Evolutionary conservation across 2,329 filamentous ascomycete species (phyloP).

Genomic region (Pseudocercospora crystallina): DNA sequence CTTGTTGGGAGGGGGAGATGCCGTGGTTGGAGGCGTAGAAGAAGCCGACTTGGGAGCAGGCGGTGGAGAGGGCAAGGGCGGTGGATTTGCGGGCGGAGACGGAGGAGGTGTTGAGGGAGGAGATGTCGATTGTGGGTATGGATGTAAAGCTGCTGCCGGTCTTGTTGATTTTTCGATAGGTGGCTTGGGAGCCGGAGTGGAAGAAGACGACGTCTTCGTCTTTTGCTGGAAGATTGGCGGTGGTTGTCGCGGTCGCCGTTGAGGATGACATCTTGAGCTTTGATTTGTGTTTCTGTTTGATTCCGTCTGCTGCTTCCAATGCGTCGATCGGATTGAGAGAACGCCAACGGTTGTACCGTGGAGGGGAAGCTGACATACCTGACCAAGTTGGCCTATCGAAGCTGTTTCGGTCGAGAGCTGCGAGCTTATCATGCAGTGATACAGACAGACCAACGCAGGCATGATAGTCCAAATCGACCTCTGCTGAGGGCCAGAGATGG

Average conservation of each 20-base stretch:
- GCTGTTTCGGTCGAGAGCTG: neutral
- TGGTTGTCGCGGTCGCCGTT: neutral
- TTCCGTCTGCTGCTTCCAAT: neutral
- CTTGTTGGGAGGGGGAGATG: conserved; percentile 31
- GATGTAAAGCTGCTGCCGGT: conserved; percentile 15
- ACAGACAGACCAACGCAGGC: no score
- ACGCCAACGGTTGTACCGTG: no score
- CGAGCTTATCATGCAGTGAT: neutral
- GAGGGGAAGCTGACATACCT: neutral
- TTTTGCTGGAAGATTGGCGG: neutral
- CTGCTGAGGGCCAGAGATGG: no score
- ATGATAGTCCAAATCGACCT: no score
- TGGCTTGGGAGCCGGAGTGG: conserved; percentile 12
- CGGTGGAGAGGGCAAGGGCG: conserved; percentile 32
- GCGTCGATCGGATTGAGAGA: neutral
- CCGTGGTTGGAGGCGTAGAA: conserved; percentile 14
- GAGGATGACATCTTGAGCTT: neutral
- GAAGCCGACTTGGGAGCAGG: conserved; percentile 30
- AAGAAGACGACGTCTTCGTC: conserved; percentile 12
- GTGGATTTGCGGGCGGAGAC: conserved; percentile 13
- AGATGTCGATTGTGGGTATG: conserved; percentile 21
- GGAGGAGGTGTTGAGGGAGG: conserved; percentile 6
- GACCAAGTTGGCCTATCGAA: conserved; percentile 6
- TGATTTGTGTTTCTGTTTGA: neutral
- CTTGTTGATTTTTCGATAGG: conserved; percentile 11